Conservation (phyloP, 2,329 filamentous ascomycete genomes). For the Clonostachys rosea region DNA sequence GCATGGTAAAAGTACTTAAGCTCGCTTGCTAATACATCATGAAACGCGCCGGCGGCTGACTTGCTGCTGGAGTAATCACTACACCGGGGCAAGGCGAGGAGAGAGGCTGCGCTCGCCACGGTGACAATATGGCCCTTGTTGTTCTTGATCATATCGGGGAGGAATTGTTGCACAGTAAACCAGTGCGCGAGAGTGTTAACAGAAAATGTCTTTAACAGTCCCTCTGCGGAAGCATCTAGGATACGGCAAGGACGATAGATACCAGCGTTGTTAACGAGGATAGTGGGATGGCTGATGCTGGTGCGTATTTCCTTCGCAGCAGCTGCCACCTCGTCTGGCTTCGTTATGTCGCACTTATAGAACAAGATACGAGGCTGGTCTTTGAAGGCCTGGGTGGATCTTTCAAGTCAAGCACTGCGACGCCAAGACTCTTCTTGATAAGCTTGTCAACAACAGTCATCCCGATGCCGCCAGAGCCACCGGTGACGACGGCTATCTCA, state of each 20-base stretch:
- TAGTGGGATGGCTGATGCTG: conserved; percentile 55
- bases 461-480: conserved; percentile 36
- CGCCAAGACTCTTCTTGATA: conserved; percentile 43
- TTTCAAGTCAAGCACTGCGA: conserved; percentile 61
- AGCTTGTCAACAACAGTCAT: conserved; percentile 23
- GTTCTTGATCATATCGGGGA: conserved; percentile 55
- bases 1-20: conserved; percentile 55
- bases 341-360: conserved; percentile 32
- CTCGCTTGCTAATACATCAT: conserved; percentile 57
- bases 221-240: conserved; percentile 47
- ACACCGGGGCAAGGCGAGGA: conserved; percentile 52
- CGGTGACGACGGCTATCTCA: conserved; percentile 38
- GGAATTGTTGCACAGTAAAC: conserved; percentile 58
- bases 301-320: conserved; percentile 29
- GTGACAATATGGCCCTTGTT: conserved; percentile 72
- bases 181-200: conserved; percentile 66
- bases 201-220: conserved; percentile 60
- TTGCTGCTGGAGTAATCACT: conserved; percentile 65
- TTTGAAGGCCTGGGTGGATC: conserved; percentile 27
- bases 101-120: conserved; percentile 62
- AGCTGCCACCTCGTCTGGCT: conserved; percentile 35
- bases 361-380: conserved; percentile 29
- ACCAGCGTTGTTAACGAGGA: conserved; percentile 70
- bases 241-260: conserved; percentile 55
- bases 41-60: conserved; percentile 60